Conservation (phyloP, 1,139 yeast genomes). For the Zygoascus sp. region DNA sequence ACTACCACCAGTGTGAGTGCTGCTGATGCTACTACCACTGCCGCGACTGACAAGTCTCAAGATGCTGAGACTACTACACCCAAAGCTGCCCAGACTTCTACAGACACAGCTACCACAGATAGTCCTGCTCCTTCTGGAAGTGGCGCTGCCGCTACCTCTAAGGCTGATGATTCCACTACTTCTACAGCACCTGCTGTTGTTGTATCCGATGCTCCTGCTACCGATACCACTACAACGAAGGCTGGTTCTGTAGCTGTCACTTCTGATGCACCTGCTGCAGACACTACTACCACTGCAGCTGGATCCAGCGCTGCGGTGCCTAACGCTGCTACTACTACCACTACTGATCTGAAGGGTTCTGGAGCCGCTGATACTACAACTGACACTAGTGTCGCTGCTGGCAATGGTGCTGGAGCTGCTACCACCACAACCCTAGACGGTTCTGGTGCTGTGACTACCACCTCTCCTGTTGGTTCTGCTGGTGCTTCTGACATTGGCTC, state of each 20-base stretch:
- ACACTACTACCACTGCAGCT: neutral
- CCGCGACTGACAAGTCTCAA: too few species aligned
- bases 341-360: neutral
- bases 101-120: neutral
- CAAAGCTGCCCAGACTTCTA: neutral
- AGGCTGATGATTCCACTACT: neutral
- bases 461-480: slow-evolving; percentile 9
- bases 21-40: too few species aligned
- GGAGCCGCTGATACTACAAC: neutral
- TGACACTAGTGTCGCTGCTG: neutral
- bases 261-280: neutral
- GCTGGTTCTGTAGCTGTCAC: slow-evolving; percentile 1
- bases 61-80: too few species aligned
- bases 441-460: slow-evolving; percentile 5
- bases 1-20: too few species aligned
- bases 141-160: too few species aligned
- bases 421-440: neutral
- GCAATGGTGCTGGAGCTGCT: neutral
- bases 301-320: neutral
- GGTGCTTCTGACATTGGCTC: slow-evolving; percentile 7
- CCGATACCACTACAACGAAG: neutral
- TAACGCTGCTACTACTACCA: neutral
- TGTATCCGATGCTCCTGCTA: neutral
- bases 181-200: neutral
- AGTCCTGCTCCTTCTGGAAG: neutral